Base-by-base conservation (phyloP, 2,329 filamentous ascomycete species). In the Cryoendolithus antarcticus region DNA sequence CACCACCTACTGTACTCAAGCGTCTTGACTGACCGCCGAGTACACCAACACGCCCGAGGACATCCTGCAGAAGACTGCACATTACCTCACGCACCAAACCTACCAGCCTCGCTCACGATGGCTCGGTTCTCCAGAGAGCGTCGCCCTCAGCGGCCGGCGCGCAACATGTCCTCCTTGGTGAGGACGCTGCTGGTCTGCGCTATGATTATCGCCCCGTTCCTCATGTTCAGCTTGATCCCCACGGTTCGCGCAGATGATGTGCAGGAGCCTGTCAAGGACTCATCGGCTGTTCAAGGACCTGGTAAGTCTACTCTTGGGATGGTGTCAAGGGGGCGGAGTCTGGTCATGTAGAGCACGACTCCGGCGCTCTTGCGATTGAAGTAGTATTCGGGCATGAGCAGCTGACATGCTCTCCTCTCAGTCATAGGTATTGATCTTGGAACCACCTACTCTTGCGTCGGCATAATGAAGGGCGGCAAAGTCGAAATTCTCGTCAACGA, bases 381-480 rank as follows among this genome's bases (percentile, higher is more conserved):
- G 15, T 19, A 19, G 15, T 19, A 19, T 19, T 19, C 11, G 10
- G 30, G 9, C 10, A 31, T 31, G 32, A n/a, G 6, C 13, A 30
- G 41, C 47, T 45, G 34, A 48, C 41, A 36, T n/a, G 11, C 12
- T 32, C 43, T 7, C n/a, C 32, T 19, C 15, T 35, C 50, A 72
- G 86, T 94, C 54, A 88, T 94, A 57, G 86, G 86, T 77, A 94
- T 94, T 69, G 86, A 93, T 80, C 67, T 94, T 61, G 86, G 86
- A 68, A 94, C 86, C 38, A 94, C 86, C 50, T 77, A 77, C 63
- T 76, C 72, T 51, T 93, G 86, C 67, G 86, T 93, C 56, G 86
- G 84, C 81, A 85, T 93, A 62, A 93, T 93, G 86, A 82, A 88
- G 63, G 83, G 86, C 62, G 86, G 86, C 63, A 91, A 89, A 68